Percentiles rank a stretch among this genome's conserved stretches.
phyloP scores from a whole-genome alignment of 2,329 filamentous ascomycete genomes.

The Falciphora oryzae region DNA sequence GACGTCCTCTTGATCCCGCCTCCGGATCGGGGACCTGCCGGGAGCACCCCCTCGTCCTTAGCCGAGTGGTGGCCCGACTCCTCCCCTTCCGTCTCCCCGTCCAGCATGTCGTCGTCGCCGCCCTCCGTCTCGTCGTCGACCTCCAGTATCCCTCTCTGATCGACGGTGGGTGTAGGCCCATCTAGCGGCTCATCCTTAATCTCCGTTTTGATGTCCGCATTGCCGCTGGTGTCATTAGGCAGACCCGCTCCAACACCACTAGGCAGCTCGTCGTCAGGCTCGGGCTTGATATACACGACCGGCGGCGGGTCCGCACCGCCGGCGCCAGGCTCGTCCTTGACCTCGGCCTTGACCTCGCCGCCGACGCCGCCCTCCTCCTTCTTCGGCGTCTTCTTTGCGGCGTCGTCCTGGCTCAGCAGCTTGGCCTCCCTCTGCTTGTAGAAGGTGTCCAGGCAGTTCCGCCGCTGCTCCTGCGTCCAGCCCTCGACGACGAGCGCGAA shows the following conservation, averaged over 20 bases:
- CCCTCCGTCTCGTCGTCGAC: constrained; percentile 8
- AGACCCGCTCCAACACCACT: neutral
- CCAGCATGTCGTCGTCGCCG: constrained; percentile 6
- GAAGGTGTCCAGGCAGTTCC: constrained; percentile 73
- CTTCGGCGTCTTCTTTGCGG: constrained; percentile 13
- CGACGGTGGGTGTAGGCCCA: neutral
- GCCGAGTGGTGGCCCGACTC: neutral
- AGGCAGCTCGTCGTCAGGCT: constrained; percentile 5
- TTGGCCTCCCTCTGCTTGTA: constrained; percentile 62
- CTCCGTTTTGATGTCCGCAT: neutral
- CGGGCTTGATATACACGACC: constrained; percentile 10
- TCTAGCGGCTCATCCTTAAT: constrained; percentile 5
- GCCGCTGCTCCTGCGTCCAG: constrained; percentile 79
- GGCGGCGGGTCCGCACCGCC: neutral
- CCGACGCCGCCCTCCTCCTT: constrained; percentile 12
- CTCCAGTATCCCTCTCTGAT: constrained; percentile 9
- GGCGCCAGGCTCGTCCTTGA: constrained; percentile 9
- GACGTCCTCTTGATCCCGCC: neutral
- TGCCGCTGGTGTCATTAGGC: neutral
- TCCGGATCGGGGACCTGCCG: neutral
- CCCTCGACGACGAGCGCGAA: constrained; percentile 88
- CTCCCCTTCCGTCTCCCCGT: constrained; percentile 6
- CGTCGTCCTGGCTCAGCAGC: constrained; percentile 28
- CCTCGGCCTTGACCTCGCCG: constrained; percentile 11
- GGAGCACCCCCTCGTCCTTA: neutral